Evolutionary conservation across 179 eudicot genomes (phyloP), one percentile per base, ranked within the genome.

Genomic region (Patellifolia procumbens): DNA sequence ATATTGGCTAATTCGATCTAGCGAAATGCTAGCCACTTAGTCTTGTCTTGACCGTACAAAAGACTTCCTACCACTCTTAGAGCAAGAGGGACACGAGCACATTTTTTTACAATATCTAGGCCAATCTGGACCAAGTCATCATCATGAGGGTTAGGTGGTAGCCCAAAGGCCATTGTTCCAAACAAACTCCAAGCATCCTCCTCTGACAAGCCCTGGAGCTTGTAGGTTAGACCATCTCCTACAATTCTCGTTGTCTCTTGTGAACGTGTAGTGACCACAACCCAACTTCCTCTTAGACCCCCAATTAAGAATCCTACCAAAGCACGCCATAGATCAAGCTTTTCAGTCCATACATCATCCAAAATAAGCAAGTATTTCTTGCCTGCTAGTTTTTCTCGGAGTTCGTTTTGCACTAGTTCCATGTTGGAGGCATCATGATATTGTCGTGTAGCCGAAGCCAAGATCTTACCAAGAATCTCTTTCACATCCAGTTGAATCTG

Each of bases 331-430:
- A 49, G 37, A 6, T 39, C 31, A 9, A 26, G 70, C 65, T 75
- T 43, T 37, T 72, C 80, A 53, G 59, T 62, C 85, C 80, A 79
- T 15, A 78, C 55, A 51, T 82, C 85, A 60, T 82, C 85, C 20
- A 82, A 66, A 22, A 82, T 76, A 64, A 78, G 79, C 24, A 82
- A 66, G 74, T 70, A 82, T 26, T 35, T 75, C 34, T 75, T 69
- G 13, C 29, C 51, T 5, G 7, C 53, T 31, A 69, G 39, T 19
- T 48, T 17, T 35, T 64, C 13, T 24, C 51, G 61, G 19, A 73
- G 64, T 7, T 74, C 42, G 32, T 42, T 16, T 32, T 55, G 29
- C 60, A 55, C 60, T 29, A 26, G 9, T 7, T 55, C 60, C 60
- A 55, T 55, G 28, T 26, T 55, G n/a, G 60, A 55, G 29, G 7